Base-by-base conservation (phyloP, 2,329 filamentous ascomycete species). In the Xylaria sp. region DNA sequence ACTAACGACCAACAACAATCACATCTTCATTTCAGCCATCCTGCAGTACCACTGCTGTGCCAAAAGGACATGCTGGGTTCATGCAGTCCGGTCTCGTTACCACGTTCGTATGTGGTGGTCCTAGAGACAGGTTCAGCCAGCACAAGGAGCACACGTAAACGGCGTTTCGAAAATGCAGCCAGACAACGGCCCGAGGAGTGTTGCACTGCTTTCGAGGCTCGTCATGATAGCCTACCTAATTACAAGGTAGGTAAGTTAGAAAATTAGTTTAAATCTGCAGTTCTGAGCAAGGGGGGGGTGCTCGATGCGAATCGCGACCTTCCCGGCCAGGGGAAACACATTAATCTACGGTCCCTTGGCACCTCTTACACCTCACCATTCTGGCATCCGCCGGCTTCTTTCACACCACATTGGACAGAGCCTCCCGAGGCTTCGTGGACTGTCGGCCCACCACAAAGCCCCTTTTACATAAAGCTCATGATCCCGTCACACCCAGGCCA, bases 281-380 rank as follows among this genome's bases (percentile, higher is more conserved):
- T n/a, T n/a, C n/a, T n/a, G n/a, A 13, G 8, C 29, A 34, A 34
- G 29, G 8, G 16, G 29, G 29, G 24, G 29, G 29, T 13, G 11
- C 29, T 13, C 5, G 29, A 34, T 34, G 29, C 29, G 16, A 11
- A 11, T 34, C 29, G 16, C 4, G 29, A 13, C 5, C 11, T 34
- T 13, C 29, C 24, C 5, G 11, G 24, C 24, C 11, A 26, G 24
- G 11, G 24, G 24, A 5, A 26, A 5, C 24, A 6, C 24, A 26
- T 34, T 24, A 20, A 17, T 34, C 21, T 7, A 45, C 39, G 18
- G 29, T 9, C 39, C 21, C 52, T 50, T n/a, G n/a, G 38, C 49
- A 41, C 49, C 57, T 58, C 52, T 60, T 60, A 56, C 41, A 58
- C 51, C 49, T 48, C 43, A 22, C 6, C 38, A 38, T 41, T 57